These are phyloP conservation scores for Moricandia moricandioides DNA, from an alignment of 345 rosid species.

Conservation along the genomic window DNA sequence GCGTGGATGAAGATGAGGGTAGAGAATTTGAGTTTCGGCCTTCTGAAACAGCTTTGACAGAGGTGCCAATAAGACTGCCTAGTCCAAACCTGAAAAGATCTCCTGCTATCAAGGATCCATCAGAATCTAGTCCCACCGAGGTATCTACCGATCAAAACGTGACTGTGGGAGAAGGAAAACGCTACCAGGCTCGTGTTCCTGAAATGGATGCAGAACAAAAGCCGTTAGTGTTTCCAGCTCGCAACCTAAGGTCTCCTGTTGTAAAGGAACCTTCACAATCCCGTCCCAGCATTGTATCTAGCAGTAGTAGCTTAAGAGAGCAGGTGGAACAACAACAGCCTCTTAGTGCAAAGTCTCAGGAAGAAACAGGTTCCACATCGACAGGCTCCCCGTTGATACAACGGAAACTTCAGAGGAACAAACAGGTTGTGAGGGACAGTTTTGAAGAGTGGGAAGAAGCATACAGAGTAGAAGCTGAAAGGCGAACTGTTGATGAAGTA, in stretches of 20 bases:
- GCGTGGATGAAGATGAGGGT: slow-evolving; percentile 32
- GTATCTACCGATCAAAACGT: slow-evolving; percentile 37
- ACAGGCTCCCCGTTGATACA: slow-evolving; percentile 49
- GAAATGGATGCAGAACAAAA: slow-evolving; percentile 36
- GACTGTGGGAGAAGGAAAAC: slow-evolving; percentile 27
- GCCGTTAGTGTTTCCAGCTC: slow-evolving; percentile 38
- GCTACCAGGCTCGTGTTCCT: slow-evolving; percentile 32
- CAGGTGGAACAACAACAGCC: slow-evolving; percentile 41
- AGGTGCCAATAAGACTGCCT: slow-evolving; percentile 38
- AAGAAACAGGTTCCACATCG: slow-evolving; percentile 38
- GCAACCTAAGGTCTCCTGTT: slow-evolving; percentile 37
- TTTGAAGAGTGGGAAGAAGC: slow-evolving; percentile 99
- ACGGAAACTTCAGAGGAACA: slow-evolving; percentile 67
- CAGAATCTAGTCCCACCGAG: slow-evolving; percentile 21
- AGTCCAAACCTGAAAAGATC: slow-evolving; percentile 41
- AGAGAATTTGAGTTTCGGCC: slow-evolving; percentile 16
- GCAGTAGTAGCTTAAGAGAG: slow-evolving; percentile 43
- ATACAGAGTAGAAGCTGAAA: slow-evolving; percentile 62
- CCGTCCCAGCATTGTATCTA: slow-evolving; percentile 36
- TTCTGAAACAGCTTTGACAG: slow-evolving; percentile 39
- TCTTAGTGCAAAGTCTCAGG: slow-evolving; percentile 38
- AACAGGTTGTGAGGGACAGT: slow-evolving; percentile 67
- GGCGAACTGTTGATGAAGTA: slow-evolving; percentile 67
- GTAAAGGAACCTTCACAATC: slow-evolving; percentile 43
- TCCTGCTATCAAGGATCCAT: slow-evolving; percentile 36